A percentile compares a stretch with the other conserved stretches of the same genome.
Evolutionary conservation across 2,329 filamentous ascomycete genomes (phyloP).

Genomic region (Fusarium sp.): DNA sequence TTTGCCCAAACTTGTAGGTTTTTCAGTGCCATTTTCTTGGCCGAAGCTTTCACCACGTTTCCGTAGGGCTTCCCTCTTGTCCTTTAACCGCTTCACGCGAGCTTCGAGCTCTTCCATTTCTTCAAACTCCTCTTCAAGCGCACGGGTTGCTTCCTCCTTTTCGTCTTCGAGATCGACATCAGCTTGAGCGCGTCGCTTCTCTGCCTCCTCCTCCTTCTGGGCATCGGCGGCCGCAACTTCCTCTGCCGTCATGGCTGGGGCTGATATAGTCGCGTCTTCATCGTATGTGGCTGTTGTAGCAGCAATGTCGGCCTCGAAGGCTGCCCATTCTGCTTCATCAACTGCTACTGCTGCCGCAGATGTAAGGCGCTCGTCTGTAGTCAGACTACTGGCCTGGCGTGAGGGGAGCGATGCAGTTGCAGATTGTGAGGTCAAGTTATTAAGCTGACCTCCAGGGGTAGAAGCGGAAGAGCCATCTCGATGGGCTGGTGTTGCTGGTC

Average conservation of each 20-base stretch:
- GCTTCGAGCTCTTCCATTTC: slow-evolving; percentile 84
- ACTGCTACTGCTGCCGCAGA: slow-evolving; percentile 42
- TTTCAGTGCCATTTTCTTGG: slow-evolving; percentile 41
- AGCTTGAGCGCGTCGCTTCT: slow-evolving; percentile 62
- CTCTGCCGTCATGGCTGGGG: slow-evolving; percentile 72
- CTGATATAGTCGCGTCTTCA: slow-evolving; percentile 70
- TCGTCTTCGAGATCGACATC: slow-evolving; percentile 71
- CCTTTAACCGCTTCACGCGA: slow-evolving; percentile 73
- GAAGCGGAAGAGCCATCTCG: slow-evolving; percentile 55
- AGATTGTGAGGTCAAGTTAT: slow-evolving; percentile 20
- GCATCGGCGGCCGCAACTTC: slow-evolving; percentile 67
- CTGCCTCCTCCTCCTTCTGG: slow-evolving; percentile 60
- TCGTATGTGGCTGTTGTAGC: slow-evolving; percentile 50
- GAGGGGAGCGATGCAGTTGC: slow-evolving; percentile 45
- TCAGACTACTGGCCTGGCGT: slow-evolving; percentile 39
- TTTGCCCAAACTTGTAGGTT: slow-evolving; percentile 35
- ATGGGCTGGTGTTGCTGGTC: slow-evolving; percentile 67
- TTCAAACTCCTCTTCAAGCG: slow-evolving; percentile 81
- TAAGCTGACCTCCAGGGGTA: slow-evolving; percentile 46
- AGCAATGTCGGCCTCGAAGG: slow-evolving; percentile 85
- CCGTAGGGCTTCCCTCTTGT: slow-evolving; percentile 74
- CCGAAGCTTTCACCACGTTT: slow-evolving; percentile 49
- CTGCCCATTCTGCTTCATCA: slow-evolving; percentile 86
- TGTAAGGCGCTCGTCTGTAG: slow-evolving; percentile 29
- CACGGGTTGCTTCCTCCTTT: slow-evolving; percentile 77